Base-by-base conservation (phyloP, 768 basidiomycete genomes). In the Calocybe gangraenosa region DNA sequence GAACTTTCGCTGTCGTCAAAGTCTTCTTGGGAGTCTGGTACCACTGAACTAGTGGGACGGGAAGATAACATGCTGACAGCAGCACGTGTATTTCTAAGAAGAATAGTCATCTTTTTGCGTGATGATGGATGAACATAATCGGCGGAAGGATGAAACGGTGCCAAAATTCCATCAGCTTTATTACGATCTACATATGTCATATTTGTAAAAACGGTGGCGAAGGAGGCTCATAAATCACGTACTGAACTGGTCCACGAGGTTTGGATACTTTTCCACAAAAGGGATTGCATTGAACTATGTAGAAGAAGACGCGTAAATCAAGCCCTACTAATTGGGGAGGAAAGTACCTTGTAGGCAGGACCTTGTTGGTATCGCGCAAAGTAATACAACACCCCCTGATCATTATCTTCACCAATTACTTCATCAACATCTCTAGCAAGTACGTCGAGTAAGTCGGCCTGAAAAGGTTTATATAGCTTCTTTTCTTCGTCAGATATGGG, bases 81-180 rank as follows among this genome's bases (percentile, higher is more conserved):
- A 2, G 55, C 51, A 32, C 55, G 46, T 50, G 59, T 42, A 31
- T 50, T 58, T 22, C 57, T 58, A 33, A 74, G 60, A 42, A 49
- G 66, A 40, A 69, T 50, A 31, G 56, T 63, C 34, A 66, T 49
- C 52, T 64, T 69, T 50, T 79, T 60, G 33, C 84, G 81, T 37
- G 81, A 82, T 18, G 69, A 56, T 17, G 79, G 79, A 53, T 86
- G 81, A 8, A 89, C 70, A 47, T 77, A 68, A 30, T 58, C 44
- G 2, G 76, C 78, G 17, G 74, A 71, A 17, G 86, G 85, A 54
- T 88, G 76, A 59, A 90, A 89, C 0, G 61, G 56, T 1, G 59
- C 59, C 17, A 84, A 66, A 7, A 58, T 49, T 15, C 75, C 77
- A 4, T 56, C 59, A 22, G 49, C 57, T 57, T 78, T 65, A 59